Evolutionary conservation across 345 rosid genomes (phyloP).

Genomic region (Streptanthus diversifolius): DNA sequence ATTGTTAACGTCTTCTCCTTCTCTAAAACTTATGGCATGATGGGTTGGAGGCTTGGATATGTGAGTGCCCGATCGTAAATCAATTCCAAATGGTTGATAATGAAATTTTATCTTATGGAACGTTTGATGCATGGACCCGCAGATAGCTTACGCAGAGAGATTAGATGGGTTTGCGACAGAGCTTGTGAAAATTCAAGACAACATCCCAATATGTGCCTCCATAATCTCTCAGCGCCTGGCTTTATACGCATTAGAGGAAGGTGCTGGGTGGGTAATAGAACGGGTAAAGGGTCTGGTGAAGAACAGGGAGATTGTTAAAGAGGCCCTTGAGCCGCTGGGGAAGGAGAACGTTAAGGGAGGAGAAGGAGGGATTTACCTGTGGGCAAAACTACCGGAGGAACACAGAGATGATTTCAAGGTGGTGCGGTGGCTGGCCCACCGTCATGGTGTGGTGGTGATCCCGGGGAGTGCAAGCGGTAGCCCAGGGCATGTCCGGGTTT

Average conservation of each 20-base stretch:
- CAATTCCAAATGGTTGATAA: background rate
- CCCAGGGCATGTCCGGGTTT: constrained; percentile 66
- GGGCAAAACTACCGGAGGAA: constrained; percentile 80
- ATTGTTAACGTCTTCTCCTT: constrained; percentile 92
- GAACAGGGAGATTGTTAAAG: constrained; percentile 67
- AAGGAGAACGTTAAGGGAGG: constrained; percentile 76
- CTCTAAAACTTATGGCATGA: constrained; percentile 98
- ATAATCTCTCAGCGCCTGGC: constrained; percentile 81
- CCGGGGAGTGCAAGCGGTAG: constrained; percentile 78
- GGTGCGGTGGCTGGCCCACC: constrained; percentile 78
- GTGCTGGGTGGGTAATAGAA: constrained; percentile 71
- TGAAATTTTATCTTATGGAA: background rate
- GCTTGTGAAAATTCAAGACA: constrained; percentile 89
- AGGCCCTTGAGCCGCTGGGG: constrained; percentile 82
- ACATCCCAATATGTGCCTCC: constrained; percentile 90
- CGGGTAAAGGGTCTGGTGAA: constrained; percentile 68
- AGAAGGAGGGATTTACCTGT: constrained; percentile 91
- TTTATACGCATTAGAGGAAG: constrained; percentile 66
- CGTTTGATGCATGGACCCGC: constrained; percentile 25
- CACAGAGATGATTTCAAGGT: constrained; percentile 49
- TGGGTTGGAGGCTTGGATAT: constrained; percentile 99
- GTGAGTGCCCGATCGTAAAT: constrained; percentile 45
- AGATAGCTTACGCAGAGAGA: constrained; percentile 87
- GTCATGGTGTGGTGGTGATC: constrained; percentile 76
- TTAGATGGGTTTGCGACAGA: constrained; percentile 65